phyloP scores from a whole-genome alignment of 805 yeast genomes.

The Myxozyma vanderwaltii region DNA sequence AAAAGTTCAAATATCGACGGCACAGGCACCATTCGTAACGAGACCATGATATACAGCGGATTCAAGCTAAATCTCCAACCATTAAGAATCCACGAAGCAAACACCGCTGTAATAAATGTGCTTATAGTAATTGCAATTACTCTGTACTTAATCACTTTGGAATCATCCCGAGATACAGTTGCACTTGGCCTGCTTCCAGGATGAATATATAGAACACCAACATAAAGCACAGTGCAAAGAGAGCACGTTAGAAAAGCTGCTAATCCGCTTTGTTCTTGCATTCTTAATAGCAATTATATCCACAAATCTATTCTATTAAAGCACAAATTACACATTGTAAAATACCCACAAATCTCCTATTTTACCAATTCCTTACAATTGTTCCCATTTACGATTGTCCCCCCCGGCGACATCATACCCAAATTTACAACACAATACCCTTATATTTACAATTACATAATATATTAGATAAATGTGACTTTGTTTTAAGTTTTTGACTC shows the following conservation, averaged over 20 bases:
- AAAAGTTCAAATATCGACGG: slow-evolving; percentile 18
- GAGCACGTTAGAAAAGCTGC: slow-evolving; percentile 11
- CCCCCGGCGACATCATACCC: background rate
- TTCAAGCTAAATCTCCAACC: slow-evolving; percentile 4
- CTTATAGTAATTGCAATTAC: slow-evolving; percentile 19
- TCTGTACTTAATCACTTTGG: slow-evolving; percentile 18
- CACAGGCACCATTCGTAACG: slow-evolving; percentile 14
- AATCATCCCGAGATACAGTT: slow-evolving; percentile 23
- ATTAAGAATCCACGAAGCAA: slow-evolving; percentile 24
- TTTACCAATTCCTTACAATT: background rate
- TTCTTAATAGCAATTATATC: background rate
- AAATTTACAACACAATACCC: background rate
- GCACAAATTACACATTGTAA: background rate
- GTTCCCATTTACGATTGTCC: background rate
- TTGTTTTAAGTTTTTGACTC: background rate
- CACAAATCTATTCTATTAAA: too few species aligned
- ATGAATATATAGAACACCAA: slow-evolving; percentile 33
- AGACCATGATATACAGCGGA: slow-evolving; percentile 8
- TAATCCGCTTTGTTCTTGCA: slow-evolving; percentile 7
- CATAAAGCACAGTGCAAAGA: slow-evolving; percentile 27
- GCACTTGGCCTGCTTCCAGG: slow-evolving; percentile 31
- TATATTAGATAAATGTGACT: too few species aligned
- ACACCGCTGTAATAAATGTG: slow-evolving; percentile 13
- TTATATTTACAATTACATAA: background rate
- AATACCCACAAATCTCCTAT: background rate